These are phyloP conservation scores for Amanita phalloides DNA, from an alignment of 768 basidiomycete species.

Conservation along the genomic window DNA sequence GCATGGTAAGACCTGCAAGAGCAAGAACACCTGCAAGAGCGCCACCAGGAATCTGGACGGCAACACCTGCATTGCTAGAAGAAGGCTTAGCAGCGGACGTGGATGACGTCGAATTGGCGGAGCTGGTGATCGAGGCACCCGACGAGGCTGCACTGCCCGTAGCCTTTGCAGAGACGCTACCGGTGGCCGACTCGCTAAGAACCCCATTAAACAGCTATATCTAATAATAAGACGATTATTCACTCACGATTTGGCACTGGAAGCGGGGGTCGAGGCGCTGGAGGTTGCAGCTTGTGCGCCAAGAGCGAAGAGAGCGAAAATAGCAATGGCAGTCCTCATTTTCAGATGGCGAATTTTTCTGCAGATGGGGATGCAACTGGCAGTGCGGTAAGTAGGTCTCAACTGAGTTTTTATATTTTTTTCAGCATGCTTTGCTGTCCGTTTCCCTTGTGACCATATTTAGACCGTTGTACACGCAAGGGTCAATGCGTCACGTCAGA, in stretches of 20 bases:
- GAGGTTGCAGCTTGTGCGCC: neutral
- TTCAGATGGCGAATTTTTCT: neutral
- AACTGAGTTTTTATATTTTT: no score
- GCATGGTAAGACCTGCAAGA: neutral
- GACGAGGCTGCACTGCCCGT: no score
- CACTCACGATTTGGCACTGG: neutral
- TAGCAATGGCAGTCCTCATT: neutral
- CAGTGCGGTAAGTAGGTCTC: neutral
- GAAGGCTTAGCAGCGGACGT: neutral
- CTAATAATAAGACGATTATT: no score
- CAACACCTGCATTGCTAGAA: neutral
- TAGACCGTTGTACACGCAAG: no score
- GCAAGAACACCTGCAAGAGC: slow-evolving; percentile 4
- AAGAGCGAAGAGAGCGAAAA: neutral
- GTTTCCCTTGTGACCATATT: no score
- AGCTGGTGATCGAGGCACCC: no score
- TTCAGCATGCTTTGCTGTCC: no score
- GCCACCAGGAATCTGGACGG: neutral
- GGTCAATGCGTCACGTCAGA: no score
- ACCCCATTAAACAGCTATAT: no score
- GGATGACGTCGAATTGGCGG: neutral
- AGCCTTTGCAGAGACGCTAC: neutral
- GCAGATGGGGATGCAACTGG: neutral
- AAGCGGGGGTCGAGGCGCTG: neutral
- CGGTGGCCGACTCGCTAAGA: neutral